Conservation (phyloP, 805 yeast genomes). For the Starmera quercuum region DNA sequence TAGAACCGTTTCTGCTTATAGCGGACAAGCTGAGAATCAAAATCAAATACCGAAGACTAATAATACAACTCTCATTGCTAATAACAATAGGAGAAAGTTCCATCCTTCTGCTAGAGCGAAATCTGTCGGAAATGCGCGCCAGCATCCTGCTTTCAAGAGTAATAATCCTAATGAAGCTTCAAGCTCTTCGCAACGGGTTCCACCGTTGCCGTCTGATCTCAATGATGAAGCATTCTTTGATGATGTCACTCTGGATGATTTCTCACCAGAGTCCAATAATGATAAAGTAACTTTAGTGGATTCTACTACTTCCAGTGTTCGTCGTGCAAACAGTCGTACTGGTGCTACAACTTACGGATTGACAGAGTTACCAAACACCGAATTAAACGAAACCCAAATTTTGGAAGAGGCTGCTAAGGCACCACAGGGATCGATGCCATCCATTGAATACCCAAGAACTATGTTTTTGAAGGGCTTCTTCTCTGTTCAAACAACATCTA, state of each 20-base stretch:
- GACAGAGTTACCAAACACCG: conserved; percentile 8
- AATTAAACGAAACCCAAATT: conserved; percentile 40
- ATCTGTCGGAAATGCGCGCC: conserved; percentile 75
- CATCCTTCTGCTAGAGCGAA: conserved; percentile 89
- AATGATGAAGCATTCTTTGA: conserved; percentile 40
- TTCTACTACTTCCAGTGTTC: conserved; percentile 10
- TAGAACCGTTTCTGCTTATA: conserved; percentile 22
- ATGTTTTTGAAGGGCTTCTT: conserved; percentile 88
- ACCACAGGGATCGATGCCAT: conserved; percentile 78
- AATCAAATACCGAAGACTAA: neutral
- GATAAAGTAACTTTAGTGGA: conserved; percentile 12
- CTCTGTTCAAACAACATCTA: conserved; percentile 90
- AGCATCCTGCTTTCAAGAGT: conserved; percentile 22
- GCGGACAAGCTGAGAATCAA: conserved; percentile 7
- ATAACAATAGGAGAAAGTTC: conserved; percentile 23
- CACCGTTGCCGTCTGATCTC: conserved; percentile 23
- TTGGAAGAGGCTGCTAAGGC: conserved; percentile 46
- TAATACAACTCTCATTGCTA: conserved; percentile 1
- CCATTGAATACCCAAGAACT: conserved; percentile 88
- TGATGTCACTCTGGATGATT: conserved; percentile 55
- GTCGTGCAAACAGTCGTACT: conserved; percentile 2
- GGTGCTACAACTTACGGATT: conserved; percentile 2
- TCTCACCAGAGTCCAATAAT: conserved; percentile 16
- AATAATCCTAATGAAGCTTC: conserved; percentile 1
- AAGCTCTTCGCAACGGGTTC: conserved; percentile 9